phyloP scores from a whole-genome alignment of 768 basidiomycete genomes.

The Glaciozyma antarctica region DNA sequence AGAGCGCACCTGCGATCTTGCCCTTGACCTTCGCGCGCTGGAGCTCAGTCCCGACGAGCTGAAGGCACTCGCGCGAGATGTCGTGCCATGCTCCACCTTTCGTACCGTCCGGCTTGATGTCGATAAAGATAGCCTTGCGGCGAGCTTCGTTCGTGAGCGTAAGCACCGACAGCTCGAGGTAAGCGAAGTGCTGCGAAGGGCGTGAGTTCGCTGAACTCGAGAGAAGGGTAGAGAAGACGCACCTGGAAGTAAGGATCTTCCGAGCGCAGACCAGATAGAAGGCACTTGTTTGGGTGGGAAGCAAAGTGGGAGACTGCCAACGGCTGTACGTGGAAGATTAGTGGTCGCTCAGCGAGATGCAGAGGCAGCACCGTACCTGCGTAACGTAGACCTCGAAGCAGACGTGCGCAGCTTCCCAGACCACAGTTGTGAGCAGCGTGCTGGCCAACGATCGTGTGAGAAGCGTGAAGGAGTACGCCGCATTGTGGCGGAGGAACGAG shows the following conservation, averaged over 20 bases:
- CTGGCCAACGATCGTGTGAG: constrained; percentile 1
- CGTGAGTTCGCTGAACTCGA: neutral
- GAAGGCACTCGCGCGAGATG: constrained; percentile 24
- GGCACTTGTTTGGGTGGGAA: constrained; percentile 18
- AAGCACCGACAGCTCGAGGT: constrained; percentile 26
- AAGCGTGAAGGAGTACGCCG: constrained; percentile 22
- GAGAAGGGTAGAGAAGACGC: neutral
- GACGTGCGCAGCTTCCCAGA: constrained; percentile 19
- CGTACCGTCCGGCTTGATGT: constrained; percentile 16
- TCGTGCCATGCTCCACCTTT: constrained; percentile 25
- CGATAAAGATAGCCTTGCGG: constrained; percentile 29
- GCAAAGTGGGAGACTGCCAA: constrained; percentile 26
- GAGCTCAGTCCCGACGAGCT: constrained; percentile 27
- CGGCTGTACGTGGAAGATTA: constrained; percentile 4
- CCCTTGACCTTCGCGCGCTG: constrained; percentile 25
- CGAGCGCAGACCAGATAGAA: constrained; percentile 24
- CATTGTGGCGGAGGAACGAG: constrained; percentile 17
- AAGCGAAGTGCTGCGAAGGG: constrained; percentile 20
- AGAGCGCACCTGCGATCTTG: constrained; percentile 1
- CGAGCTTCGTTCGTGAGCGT: constrained; percentile 13
- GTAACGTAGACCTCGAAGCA: constrained; percentile 29
- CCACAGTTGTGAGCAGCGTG: constrained; percentile 2
- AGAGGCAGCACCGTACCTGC: constrained; percentile 5
- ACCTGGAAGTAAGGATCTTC: constrained; percentile 26
- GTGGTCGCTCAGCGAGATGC: neutral